Conservation (phyloP, 352 stramenopile genomes). For the Pythium myriotylum region DNA sequence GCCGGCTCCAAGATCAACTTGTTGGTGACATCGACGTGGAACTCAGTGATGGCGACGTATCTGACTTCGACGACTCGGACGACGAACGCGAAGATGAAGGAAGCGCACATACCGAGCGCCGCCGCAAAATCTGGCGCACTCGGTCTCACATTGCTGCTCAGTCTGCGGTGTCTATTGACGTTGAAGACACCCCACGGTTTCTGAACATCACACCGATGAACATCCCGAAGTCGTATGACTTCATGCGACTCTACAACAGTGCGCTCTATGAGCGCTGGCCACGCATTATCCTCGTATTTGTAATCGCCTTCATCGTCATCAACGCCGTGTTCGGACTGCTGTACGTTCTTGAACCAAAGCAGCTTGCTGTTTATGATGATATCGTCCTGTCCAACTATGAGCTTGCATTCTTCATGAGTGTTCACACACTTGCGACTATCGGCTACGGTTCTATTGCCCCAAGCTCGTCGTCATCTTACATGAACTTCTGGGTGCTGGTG, state of each 20-base stretch:
- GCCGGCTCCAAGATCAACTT: slow-evolving; percentile 49
- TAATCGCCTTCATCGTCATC: slow-evolving; percentile 65
- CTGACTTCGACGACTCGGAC: slow-evolving; percentile 9
- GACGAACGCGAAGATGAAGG: slow-evolving; percentile 9
- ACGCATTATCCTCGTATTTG: slow-evolving; percentile 70
- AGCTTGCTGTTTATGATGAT: slow-evolving; percentile 50
- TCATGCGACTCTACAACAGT: slow-evolving; percentile 80
- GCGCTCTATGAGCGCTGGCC: slow-evolving; percentile 75
- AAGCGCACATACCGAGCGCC: slow-evolving; percentile 23
- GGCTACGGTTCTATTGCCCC: slow-evolving; percentile 78
- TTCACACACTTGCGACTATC: slow-evolving; percentile 82
- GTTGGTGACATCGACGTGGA: slow-evolving; percentile 29
- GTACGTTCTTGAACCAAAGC: slow-evolving; percentile 51
- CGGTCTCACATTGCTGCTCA: slow-evolving; percentile 19
- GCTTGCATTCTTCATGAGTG: slow-evolving; percentile 78
- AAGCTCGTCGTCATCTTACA: slow-evolving; percentile 48
- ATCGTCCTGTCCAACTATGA: slow-evolving; percentile 60
- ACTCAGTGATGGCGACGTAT: not conserved
- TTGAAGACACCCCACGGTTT: slow-evolving; percentile 81
- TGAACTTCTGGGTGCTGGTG: slow-evolving; percentile 80
- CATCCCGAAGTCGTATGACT: slow-evolving; percentile 82
- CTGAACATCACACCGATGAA: slow-evolving; percentile 70
- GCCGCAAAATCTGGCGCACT: slow-evolving; percentile 6
- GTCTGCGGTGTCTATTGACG: slow-evolving; percentile 67
- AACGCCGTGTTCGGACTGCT: slow-evolving; percentile 66